Evolutionary conservation across 116 monocot genomes (phyloP).

Genomic region (Iris pallida): DNA sequence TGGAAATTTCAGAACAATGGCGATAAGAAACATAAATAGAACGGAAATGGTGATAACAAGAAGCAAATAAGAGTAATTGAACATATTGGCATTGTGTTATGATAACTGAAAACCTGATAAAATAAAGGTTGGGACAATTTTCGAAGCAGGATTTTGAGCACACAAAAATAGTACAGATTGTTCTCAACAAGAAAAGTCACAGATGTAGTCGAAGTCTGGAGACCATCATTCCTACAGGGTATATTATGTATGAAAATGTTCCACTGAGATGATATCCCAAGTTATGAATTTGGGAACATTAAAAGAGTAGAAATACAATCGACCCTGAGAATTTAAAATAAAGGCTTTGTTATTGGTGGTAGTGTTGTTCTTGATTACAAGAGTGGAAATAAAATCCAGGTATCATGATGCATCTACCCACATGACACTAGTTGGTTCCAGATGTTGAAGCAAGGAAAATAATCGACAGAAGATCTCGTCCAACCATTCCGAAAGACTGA

Average conservation of each 20-base stretch:
- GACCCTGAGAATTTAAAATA: too few species aligned
- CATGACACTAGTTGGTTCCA: slow-evolving; percentile 74
- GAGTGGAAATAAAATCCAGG: background rate
- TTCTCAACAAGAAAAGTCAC: slow-evolving; percentile 96
- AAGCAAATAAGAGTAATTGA: slow-evolving; percentile 9
- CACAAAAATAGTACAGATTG: slow-evolving; percentile 71
- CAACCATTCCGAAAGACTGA: slow-evolving; percentile 86
- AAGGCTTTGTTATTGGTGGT: too few species aligned
- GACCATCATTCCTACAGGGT: slow-evolving; percentile 63
- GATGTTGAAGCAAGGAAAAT: slow-evolving; percentile 87
- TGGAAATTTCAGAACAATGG: slow-evolving; percentile 15
- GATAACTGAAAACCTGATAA: slow-evolving; percentile 47
- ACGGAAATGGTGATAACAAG: background rate
- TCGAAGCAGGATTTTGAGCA: slow-evolving; percentile 87
- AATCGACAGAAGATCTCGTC: slow-evolving; percentile 93
- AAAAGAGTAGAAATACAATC: background rate
- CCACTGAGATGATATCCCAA: too few species aligned
- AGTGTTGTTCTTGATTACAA: background rate
- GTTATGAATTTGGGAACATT: background rate
- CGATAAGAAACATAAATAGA: background rate
- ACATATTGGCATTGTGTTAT: background rate
- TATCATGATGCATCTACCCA: slow-evolving; percentile 27
- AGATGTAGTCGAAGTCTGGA: slow-evolving; percentile 49
- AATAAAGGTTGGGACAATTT: slow-evolving; percentile 78
- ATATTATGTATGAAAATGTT: slow-evolving; percentile 4